Evolutionary conservation across 2,329 filamentous ascomycete genomes (phyloP).

Genomic region (Huntiella bhutanensis): DNA sequence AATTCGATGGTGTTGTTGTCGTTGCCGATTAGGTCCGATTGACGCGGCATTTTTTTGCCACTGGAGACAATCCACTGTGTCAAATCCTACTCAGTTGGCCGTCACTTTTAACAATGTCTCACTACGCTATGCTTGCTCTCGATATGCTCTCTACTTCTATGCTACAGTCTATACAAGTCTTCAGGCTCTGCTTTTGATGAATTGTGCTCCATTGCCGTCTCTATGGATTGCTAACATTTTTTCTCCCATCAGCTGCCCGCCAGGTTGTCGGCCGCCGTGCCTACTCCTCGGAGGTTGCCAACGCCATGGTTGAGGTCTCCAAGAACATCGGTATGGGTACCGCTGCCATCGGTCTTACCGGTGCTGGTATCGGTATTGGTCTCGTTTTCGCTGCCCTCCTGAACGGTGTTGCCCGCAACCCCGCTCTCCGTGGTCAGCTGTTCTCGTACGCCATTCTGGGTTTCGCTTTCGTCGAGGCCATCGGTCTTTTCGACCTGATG

Average conservation of each 20-base stretch:
- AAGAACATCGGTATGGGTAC: conserved; percentile 81
- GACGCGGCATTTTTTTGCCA: too few species aligned
- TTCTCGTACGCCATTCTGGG: conserved; percentile 92
- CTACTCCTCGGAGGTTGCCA: conserved; percentile 77
- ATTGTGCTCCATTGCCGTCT: not conserved
- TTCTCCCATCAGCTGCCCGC: conserved; percentile 14
- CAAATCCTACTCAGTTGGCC: too few species aligned
- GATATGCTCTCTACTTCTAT: not conserved
- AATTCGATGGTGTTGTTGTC: too few species aligned
- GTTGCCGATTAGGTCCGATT: too few species aligned
- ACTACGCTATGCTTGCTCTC: not conserved
- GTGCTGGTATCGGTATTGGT: conserved; percentile 90
- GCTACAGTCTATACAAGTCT: not conserved
- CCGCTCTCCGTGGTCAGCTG: conserved; percentile 82
- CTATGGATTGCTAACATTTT: conserved; percentile 6
- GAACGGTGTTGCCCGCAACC: conserved; percentile 83
- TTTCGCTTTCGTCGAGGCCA: conserved; percentile 89
- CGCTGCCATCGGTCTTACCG: conserved; percentile 79
- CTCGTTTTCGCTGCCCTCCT: conserved; percentile 83
- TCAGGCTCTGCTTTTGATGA: too few species aligned
- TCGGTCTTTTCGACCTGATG: conserved; percentile 77
- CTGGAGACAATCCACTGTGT: too few species aligned
- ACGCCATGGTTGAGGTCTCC: conserved; percentile 76
- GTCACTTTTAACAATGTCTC: not conserved
- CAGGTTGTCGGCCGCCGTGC: conserved; percentile 44